These are phyloP conservation scores for Oidiodendron maius DNA, from an alignment of 495 filamentous ascomycete species.

Conservation along the genomic window DNA sequence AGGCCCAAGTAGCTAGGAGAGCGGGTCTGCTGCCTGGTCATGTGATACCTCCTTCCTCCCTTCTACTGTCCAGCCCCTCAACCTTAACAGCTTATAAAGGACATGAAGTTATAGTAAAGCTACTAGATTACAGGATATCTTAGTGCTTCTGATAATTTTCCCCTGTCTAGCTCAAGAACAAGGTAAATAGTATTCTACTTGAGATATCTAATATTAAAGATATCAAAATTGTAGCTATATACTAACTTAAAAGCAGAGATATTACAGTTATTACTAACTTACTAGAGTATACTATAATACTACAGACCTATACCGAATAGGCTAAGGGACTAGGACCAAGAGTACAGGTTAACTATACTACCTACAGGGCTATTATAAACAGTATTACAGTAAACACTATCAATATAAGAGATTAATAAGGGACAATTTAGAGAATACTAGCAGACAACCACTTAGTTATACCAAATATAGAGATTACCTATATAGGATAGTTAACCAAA, in stretches of 20 bases:
- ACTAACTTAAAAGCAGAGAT: conserved; percentile 12
- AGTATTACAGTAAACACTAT: conserved; percentile 16
- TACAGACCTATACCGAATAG: conserved; percentile 10
- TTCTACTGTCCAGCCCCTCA: no score
- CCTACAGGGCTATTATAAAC: conserved; percentile 12
- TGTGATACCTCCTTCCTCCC: no score
- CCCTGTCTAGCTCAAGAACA: no score
- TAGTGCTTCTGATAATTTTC: no score
- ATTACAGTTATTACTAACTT: conserved; percentile 6
- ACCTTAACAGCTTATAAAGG: no score
- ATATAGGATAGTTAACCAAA: conserved; percentile 18
- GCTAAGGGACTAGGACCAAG: conserved; percentile 11
- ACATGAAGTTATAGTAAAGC: no score
- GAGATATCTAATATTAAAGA: conserved; percentile 3
- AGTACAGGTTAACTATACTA: conserved; percentile 11
- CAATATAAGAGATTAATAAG: conserved; percentile 17
- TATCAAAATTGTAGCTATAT: conserved; percentile 5
- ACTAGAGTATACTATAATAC: conserved; percentile 3
- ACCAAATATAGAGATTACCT: conserved; percentile 14
- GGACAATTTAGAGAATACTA: conserved; percentile 18
- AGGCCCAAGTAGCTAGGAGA: no score
- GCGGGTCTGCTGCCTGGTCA: no score
- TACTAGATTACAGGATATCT: no score
- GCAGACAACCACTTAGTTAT: conserved; percentile 19
- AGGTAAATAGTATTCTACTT: conserved; percentile 1